A percentile compares a stretch with the other conserved stretches of the same genome.
phyloP scores from a whole-genome alignment of 176 grass and related monocot genomes.

The Metroxylon sagu region DNA sequence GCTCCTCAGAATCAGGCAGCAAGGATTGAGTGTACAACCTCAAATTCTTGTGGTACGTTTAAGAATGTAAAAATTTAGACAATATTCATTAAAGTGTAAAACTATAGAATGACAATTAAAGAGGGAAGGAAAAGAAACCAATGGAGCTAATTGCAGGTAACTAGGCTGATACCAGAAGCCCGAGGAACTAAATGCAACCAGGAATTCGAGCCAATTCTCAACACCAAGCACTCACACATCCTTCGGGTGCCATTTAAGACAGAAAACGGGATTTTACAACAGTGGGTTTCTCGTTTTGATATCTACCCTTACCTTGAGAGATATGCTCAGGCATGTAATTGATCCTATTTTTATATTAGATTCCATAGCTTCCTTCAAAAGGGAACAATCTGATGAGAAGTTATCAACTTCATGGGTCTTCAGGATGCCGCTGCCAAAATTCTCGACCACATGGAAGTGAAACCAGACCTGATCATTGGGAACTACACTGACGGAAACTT shows the following conservation, averaged over 20 bases:
- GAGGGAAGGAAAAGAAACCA: conserved; percentile 1
- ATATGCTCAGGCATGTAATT: conserved; percentile 70
- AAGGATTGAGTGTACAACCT: conserved; percentile 68
- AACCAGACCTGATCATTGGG: conserved; percentile 91
- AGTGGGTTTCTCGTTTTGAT: conserved; percentile 94
- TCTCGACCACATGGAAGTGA: conserved; percentile 72
- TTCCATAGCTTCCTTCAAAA: too few species aligned
- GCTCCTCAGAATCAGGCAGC: conserved; percentile 75
- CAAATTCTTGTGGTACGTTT: conserved; percentile 84
- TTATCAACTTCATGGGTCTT: background rate
- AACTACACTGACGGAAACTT: conserved; percentile 96
- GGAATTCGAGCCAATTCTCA: conserved; percentile 71
- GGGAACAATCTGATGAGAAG: too few species aligned
- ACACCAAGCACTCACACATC: conserved; percentile 71
- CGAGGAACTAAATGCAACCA: conserved; percentile 90
- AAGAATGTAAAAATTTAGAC: too few species aligned
- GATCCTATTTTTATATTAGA: background rate
- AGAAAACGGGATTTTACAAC: conserved; percentile 43
- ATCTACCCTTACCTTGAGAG: conserved; percentile 95
- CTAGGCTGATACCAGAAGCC: conserved; percentile 90
- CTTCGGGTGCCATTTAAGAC: conserved; percentile 82
- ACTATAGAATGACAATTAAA: too few species aligned
- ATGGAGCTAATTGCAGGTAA: conserved; percentile 36
- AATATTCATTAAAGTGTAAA: too few species aligned
- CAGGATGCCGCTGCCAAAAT: conserved; percentile 75